Percentiles rank a stretch among this genome's conserved stretches.
Evolutionary conservation across 805 yeast species (phyloP).

Genomic region (Lachancea nothofagi): DNA sequence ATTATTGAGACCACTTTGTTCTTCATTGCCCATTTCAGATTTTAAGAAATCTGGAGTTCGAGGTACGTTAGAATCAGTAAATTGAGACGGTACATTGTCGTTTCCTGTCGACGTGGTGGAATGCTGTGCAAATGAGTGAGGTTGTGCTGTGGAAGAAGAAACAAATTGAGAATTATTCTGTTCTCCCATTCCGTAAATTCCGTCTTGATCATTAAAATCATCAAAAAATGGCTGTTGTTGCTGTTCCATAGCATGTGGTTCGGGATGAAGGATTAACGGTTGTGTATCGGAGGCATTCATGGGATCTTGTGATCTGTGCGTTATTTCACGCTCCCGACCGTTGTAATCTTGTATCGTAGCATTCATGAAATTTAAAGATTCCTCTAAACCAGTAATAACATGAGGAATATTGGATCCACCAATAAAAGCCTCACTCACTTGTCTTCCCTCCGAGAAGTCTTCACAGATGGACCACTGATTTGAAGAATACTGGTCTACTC

Average conservation of each 20-base stretch:
- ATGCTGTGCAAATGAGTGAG: slow-evolving; percentile 6
- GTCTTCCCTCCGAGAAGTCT: slow-evolving; percentile 80
- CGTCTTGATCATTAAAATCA: slow-evolving; percentile 8
- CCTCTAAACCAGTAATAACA: slow-evolving; percentile 53
- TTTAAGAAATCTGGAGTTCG: slow-evolving; percentile 25
- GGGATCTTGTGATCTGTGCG: slow-evolving; percentile 3
- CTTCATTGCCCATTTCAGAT: slow-evolving; percentile 12
- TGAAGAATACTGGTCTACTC: slow-evolving; percentile 41
- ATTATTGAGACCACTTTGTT: slow-evolving; percentile 9
- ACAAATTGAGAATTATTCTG: slow-evolving; percentile 6
- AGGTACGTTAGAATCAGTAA: slow-evolving; percentile 13
- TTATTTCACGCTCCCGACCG: slow-evolving; percentile 29
- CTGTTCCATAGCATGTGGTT: slow-evolving; percentile 7
- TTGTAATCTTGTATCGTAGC: slow-evolving; percentile 47
- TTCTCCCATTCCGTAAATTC: slow-evolving; percentile 8
- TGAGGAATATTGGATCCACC: slow-evolving; percentile 65
- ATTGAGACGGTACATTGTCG: slow-evolving; percentile 7
- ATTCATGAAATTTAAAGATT: slow-evolving; percentile 48
- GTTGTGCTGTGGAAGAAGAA: slow-evolving; percentile 2
- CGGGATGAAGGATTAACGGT: slow-evolving; percentile 9
- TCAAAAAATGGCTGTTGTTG: slow-evolving; percentile 10
- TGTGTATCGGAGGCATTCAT: slow-evolving; percentile 5
- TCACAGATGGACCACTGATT: slow-evolving; percentile 80
- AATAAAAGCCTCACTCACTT: slow-evolving; percentile 61
- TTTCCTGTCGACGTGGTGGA: slow-evolving; percentile 1